A percentile compares a stretch with the other conserved stretches of the same genome.
These are phyloP conservation scores for Lichtheimia ramosa DNA, from an alignment of 371 early-diverging fungal genomes.

Conservation along the genomic window DNA sequence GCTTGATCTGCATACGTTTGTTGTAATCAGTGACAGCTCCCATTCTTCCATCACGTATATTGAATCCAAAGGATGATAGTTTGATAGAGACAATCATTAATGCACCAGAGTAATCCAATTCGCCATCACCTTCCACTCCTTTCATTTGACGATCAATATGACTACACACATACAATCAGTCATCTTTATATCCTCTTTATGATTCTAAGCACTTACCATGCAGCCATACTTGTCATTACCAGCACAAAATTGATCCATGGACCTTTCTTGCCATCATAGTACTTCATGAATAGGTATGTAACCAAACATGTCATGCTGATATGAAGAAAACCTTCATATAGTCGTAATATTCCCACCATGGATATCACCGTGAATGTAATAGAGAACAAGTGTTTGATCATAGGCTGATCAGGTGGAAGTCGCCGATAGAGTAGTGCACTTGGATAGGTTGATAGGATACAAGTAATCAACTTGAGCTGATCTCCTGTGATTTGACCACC, in stretches of 20 bases:
- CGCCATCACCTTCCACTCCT: constrained; percentile 46
- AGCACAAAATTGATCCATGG: constrained; percentile 71
- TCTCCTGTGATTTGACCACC: constrained; percentile 42
- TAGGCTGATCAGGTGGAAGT: constrained; percentile 44
- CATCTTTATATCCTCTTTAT: neutral
- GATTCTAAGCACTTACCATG: constrained; percentile 46
- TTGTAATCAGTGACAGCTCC: constrained; percentile 53
- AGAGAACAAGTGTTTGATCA: constrained; percentile 73
- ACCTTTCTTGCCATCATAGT: constrained; percentile 45
- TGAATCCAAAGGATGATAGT: constrained; percentile 84
- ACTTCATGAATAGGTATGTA: constrained; percentile 57
- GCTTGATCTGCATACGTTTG: constrained; percentile 53
- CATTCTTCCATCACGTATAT: constrained; percentile 40
- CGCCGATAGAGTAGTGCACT: constrained; percentile 54
- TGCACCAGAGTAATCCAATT: constrained; percentile 84
- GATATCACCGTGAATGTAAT: constrained; percentile 61
- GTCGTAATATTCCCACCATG: constrained; percentile 59
- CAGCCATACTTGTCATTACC: constrained; percentile 78
- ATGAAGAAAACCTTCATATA: constrained; percentile 64
- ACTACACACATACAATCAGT: constrained; percentile 26
- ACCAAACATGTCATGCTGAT: constrained; percentile 56
- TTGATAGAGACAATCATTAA: constrained; percentile 93
- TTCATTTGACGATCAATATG: constrained; percentile 62
- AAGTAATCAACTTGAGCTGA: constrained; percentile 56
- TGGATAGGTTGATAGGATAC: constrained; percentile 56